Evolutionary conservation across 495 filamentous ascomycete species (phyloP), one percentile per base, ranked within the genome.

Genomic region (Trichoderma asperelloides): DNA sequence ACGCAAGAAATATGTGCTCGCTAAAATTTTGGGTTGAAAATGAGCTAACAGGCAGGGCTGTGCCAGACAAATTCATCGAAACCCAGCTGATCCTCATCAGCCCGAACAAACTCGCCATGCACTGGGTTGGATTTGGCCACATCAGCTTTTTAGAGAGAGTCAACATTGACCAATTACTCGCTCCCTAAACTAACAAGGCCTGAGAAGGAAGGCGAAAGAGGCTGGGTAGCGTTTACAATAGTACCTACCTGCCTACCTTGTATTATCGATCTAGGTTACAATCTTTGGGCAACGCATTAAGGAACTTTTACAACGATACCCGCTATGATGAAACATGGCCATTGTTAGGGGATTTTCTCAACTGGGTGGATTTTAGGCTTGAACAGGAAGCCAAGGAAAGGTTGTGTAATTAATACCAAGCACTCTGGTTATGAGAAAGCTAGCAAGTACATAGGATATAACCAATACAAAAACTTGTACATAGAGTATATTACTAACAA

Each of bases 131-230:
- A 5, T 89, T 92, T 78, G 88, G 88, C 0, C 90, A 93, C 69
- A 89, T 96, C 67, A 92, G 86, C 45, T 94, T 86, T 71, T 95
- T 88, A 71, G 81, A 88, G 66, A 84, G 93, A 64, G 87, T 97
- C 28, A 81, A 96, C 71, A 86, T 96, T 68, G 89, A 94, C 65
- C 66, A 77, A 65, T 83, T 85, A 13, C 68, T 83, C 41, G 71
- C 72, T 21, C 75, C 74, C 15, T 69, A 63, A 65, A 27, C 3
- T 28, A 23, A 62, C 15, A 62, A 12, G 30, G 57, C 57, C 57
- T 27, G 13, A 33, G 18, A 40, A 28, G 12, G 62, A 41, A 13
- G 40, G 9, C 33, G 47, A n/a, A 23, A 18, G 47, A 51, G 21
- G 47, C 47, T 51, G 47, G 9, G 21, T 51, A 41, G n/a, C 23